Conservation (phyloP, 257 asterid species). For the Lantana camara region DNA sequence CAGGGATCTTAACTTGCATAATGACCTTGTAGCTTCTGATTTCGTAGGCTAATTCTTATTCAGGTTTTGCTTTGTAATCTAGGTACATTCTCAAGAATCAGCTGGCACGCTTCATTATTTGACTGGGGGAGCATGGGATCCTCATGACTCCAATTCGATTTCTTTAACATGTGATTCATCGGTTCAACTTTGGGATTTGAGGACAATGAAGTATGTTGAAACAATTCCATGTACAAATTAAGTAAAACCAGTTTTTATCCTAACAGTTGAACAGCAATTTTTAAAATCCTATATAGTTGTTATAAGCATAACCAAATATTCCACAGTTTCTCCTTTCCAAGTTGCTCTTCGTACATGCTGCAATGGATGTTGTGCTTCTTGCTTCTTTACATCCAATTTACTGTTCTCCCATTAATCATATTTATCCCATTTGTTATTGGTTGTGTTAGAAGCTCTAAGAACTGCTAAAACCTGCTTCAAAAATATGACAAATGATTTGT, state of each 20-base stretch:
- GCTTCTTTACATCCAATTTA: background rate
- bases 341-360: background rate
- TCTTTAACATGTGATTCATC: constrained; percentile 84
- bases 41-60: constrained; percentile 52
- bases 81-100: constrained; percentile 93
- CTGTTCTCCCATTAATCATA: background rate
- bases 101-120: constrained; percentile 75
- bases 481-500: background rate
- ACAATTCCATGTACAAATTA: constrained; percentile 18
- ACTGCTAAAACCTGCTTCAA: constrained; percentile 16
- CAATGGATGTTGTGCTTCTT: constrained; percentile 17
- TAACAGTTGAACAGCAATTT: constrained; percentile 11
- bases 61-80: constrained; percentile 58
- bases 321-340: background rate
- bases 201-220: constrained; percentile 82
- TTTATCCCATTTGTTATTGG: background rate
- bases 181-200: constrained; percentile 93
- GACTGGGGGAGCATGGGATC: constrained; percentile 99
- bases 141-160: constrained; percentile 73
- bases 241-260: constrained; percentile 1
- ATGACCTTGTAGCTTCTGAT: constrained; percentile 38
- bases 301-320: background rate
- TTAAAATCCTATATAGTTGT: constrained; percentile 6
- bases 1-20: constrained; percentile 18
- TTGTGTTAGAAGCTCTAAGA: constrained; percentile 13